A percentile compares a stretch with the other conserved stretches of the same genome.
Evolutionary conservation across 2,329 filamentous ascomycete species (phyloP).

Genomic region (Penicillium corylophilum): DNA sequence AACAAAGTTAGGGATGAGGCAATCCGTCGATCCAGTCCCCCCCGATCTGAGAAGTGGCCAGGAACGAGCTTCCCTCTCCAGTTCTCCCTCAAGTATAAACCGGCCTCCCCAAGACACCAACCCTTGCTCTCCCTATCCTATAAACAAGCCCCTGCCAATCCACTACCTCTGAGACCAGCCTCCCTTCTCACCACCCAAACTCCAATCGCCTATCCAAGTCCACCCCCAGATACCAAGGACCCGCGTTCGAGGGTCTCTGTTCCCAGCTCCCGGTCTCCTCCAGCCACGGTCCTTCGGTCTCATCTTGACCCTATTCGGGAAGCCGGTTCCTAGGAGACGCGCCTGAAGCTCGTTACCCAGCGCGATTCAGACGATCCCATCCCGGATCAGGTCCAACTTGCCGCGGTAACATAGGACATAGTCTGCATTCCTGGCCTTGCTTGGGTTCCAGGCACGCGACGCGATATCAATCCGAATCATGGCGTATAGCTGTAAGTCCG

Average conservation of each 20-base stretch:
- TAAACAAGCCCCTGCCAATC: slow-evolving; percentile 18
- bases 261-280: slow-evolving; percentile 1
- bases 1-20: slow-evolving; percentile 11
- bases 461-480: slow-evolving; percentile 35
- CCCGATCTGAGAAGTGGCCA: slow-evolving; percentile 13
- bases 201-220: background rate
- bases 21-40: slow-evolving; percentile 17
- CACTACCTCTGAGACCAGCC: slow-evolving; percentile 24
- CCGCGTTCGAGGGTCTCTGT: slow-evolving; percentile 13
- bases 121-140: slow-evolving; percentile 18
- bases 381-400: slow-evolving; percentile 1
- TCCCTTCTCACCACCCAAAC: slow-evolving; percentile 6
- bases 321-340: background rate
- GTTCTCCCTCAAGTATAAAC: slow-evolving; percentile 9
- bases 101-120: slow-evolving; percentile 4
- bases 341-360: background rate
- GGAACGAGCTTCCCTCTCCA: slow-evolving; percentile 20
- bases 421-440: slow-evolving; percentile 45
- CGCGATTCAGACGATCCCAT: background rate
- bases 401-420: slow-evolving; percentile 39
- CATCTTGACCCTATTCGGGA: background rate
- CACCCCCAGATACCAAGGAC: background rate
- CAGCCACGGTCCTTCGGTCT: slow-evolving; percentile 14
- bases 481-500: slow-evolving; percentile 40
- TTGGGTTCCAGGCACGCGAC: slow-evolving; percentile 39